Evolutionary conservation across 768 basidiomycete genomes (phyloP).

Genomic region (Mycena vitilis): DNA sequence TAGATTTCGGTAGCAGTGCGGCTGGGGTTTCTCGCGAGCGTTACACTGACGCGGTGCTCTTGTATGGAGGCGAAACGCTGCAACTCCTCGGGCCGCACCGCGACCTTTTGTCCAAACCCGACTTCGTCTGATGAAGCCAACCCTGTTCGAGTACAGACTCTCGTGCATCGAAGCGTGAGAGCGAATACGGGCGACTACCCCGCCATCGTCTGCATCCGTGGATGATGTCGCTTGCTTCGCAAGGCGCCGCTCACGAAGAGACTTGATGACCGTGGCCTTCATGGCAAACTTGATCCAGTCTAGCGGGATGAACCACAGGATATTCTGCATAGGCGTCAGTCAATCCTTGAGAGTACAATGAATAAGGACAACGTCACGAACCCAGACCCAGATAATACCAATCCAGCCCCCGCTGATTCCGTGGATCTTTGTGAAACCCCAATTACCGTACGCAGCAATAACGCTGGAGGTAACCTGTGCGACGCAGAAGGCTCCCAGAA

Average conservation of each 20-base stretch:
- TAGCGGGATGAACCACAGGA: slow-evolving; percentile 94
- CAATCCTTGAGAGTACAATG: slow-evolving; percentile 20
- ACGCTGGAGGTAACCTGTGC: slow-evolving; percentile 96
- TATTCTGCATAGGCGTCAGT: slow-evolving; percentile 67
- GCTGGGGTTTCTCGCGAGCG: slow-evolving; percentile 83
- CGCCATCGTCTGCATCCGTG: slow-evolving; percentile 55
- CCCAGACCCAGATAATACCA: slow-evolving; percentile 97
- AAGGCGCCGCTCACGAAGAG: slow-evolving; percentile 75
- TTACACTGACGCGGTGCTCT: slow-evolving; percentile 77
- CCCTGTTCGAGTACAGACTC: slow-evolving; percentile 94
- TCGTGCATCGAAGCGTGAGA: slow-evolving; percentile 94
- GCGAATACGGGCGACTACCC: slow-evolving; percentile 85
- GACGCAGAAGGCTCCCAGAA: slow-evolving; percentile 89
- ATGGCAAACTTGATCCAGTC: slow-evolving; percentile 97
- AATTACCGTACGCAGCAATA: slow-evolving; percentile 93
- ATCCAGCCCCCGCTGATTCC: slow-evolving; percentile 92
- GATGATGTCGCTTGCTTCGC: slow-evolving; percentile 45
- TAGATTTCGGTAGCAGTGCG: slow-evolving; percentile 2
- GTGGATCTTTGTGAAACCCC: slow-evolving; percentile 91
- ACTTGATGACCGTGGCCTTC: slow-evolving; percentile 92
- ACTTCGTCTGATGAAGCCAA: slow-evolving; percentile 92
- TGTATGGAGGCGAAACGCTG: slow-evolving; percentile 89
- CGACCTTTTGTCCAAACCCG: slow-evolving; percentile 84
- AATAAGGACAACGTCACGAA: slow-evolving; percentile 53
- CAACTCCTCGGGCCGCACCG: slow-evolving; percentile 86